These are phyloP conservation scores for Gymnopilus junonius DNA, from an alignment of 768 basidiomycete species.

Conservation along the genomic window DNA sequence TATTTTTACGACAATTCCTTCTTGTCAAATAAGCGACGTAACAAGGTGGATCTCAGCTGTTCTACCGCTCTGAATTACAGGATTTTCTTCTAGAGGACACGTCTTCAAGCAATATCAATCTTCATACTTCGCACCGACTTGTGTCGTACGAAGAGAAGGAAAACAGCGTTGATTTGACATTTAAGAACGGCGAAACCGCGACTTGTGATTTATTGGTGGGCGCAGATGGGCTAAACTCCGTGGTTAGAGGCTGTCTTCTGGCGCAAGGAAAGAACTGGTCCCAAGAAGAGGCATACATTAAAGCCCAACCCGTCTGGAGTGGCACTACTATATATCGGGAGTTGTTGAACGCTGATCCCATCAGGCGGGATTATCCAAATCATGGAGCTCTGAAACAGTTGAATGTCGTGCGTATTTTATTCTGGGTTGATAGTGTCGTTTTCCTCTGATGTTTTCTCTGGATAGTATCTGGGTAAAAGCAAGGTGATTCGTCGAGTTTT, in stretches of 20 bases:
- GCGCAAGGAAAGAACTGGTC: conserved; percentile 3
- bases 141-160: conserved; percentile 25
- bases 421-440: background rate
- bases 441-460: background rate
- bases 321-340: conserved; percentile 44
- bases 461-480: conserved; percentile 20
- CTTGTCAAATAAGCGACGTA: conserved; percentile 20
- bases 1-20: conserved; percentile 23
- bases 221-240: conserved; percentile 42
- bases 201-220: conserved; percentile 55
- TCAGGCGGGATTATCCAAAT: conserved; percentile 24
- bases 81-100: conserved; percentile 47
- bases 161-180: conserved; percentile 27
- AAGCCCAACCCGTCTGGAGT: conserved; percentile 40
- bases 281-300: conserved; percentile 19
- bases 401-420: conserved; percentile 25
- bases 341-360: conserved; percentile 26
- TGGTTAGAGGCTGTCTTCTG: conserved; percentile 31
- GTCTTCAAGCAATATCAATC: conserved; percentile 30
- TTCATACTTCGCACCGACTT: conserved; percentile 50
- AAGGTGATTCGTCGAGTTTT: conserved; percentile 7
- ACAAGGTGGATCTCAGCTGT: conserved; percentile 27
- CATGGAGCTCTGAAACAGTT: conserved; percentile 31
- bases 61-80: conserved; percentile 57
- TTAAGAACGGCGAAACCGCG: conserved; percentile 49